These are phyloP conservation scores for Chondrostereum purpureum DNA, from an alignment of 1,284 basidiomycete genomes.

Conservation along the genomic window DNA sequence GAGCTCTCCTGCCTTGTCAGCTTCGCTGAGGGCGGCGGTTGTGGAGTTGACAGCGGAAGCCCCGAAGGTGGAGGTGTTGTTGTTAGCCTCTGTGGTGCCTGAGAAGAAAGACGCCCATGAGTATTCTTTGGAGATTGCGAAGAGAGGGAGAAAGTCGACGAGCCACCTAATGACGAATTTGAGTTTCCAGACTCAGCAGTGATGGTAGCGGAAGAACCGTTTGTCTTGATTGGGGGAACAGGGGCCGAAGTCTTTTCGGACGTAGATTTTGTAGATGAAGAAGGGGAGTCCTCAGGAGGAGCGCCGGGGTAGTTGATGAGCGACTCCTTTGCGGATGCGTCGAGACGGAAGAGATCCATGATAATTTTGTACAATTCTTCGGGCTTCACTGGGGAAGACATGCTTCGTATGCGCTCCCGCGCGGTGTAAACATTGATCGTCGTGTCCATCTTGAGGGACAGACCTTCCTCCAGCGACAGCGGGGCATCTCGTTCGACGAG, in stretches of 20 bases:
- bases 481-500: slow-evolving; percentile 50
- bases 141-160: neutral
- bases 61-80: too few relatives aligned
- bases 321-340: too few relatives aligned
- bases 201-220: neutral
- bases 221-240: neutral
- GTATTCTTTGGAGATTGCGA: neutral
- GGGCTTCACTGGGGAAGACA: slow-evolving; percentile 30
- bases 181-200: neutral
- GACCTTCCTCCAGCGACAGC: slow-evolving; percentile 49
- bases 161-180: neutral
- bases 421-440: slow-evolving; percentile 50
- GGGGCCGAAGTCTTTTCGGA: neutral
- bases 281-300: too few relatives aligned
- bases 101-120: neutral
- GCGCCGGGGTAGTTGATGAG: too few relatives aligned
- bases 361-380: slow-evolving; percentile 36
- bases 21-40: too few relatives aligned
- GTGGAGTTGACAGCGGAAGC: too few relatives aligned
- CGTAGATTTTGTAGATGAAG: neutral
- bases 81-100: too few relatives aligned
- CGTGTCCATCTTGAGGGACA: slow-evolving; percentile 51
- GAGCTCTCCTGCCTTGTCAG: neutral
- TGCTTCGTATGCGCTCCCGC: slow-evolving; percentile 44
- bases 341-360: slow-evolving; percentile 33